These are phyloP conservation scores for Venturia asperata DNA, from an alignment of 2,329 filamentous ascomycete species.

Conservation along the genomic window DNA sequence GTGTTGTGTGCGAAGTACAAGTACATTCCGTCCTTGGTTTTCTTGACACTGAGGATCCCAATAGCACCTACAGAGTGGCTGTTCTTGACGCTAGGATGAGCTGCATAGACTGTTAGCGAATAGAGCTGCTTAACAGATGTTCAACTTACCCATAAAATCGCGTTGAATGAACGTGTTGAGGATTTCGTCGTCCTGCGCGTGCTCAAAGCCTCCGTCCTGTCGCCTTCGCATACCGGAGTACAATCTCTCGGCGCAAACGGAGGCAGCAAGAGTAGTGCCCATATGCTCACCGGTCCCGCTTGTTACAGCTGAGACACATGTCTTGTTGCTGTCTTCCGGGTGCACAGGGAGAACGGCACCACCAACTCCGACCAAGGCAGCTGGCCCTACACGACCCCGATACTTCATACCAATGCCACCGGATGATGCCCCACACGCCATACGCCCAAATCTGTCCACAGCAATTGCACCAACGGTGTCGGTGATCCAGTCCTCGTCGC, in stretches of 20 bases:
- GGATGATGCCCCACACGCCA: conserved; percentile 91
- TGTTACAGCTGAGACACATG: conserved; percentile 74
- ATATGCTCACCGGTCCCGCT: conserved; percentile 98
- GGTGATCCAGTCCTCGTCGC: conserved; percentile 57
- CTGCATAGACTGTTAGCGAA: conserved; percentile 30
- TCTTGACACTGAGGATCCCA: conserved; percentile 85
- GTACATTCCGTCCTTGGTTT: conserved; percentile 65
- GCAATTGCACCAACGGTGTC: conserved; percentile 97
- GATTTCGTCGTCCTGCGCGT: conserved; percentile 50
- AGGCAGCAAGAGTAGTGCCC: conserved; percentile 87
- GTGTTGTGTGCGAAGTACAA: conserved; percentile 97
- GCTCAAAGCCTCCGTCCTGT: conserved; percentile 53
- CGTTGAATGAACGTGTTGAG: conserved; percentile 69
- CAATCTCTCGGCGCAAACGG: conserved; percentile 76
- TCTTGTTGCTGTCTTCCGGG: conserved; percentile 58
- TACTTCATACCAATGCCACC: conserved; percentile 99
- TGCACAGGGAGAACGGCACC: conserved; percentile 79
- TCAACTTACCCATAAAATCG: conserved; percentile 72
- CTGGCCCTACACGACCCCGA: conserved; percentile 81
- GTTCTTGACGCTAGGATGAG: conserved; percentile 71
- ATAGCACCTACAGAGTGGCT: conserved; percentile 82
- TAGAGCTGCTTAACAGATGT: not conserved
- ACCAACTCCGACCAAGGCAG: conserved; percentile 85
- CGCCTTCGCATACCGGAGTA: conserved; percentile 62
- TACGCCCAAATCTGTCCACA: conserved; percentile 75